phyloP scores from a whole-genome alignment of 192 early-diverging fungal genomes.

The Backusella australiensis region DNA sequence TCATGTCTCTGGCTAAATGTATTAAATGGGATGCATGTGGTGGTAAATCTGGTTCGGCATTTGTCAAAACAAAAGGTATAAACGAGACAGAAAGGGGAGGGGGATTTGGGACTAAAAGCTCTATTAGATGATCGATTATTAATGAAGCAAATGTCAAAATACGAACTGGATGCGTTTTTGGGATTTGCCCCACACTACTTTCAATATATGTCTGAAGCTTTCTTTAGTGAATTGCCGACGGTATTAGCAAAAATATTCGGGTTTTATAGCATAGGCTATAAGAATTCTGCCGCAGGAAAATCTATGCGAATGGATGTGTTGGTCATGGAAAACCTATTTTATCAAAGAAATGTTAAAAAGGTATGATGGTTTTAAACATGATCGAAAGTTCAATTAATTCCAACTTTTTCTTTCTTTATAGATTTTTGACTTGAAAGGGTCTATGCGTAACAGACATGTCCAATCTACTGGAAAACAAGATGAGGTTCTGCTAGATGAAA shows the following conservation, averaged over 20 bases:
- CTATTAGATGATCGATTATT: constrained; percentile 80
- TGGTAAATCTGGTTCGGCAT: constrained; percentile 90
- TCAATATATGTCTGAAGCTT: constrained; percentile 76
- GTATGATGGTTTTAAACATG: constrained; percentile 31
- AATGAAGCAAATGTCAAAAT: constrained; percentile 83
- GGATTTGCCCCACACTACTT: constrained; percentile 93
- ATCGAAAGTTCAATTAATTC: neutral
- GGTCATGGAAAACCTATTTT: constrained; percentile 97
- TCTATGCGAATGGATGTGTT: constrained; percentile 86
- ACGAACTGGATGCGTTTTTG: constrained; percentile 84
- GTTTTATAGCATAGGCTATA: constrained; percentile 88
- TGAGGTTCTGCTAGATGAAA: constrained; percentile 92
- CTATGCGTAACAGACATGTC: constrained; percentile 91
- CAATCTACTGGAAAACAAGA: constrained; percentile 81
- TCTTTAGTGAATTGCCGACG: constrained; percentile 79
- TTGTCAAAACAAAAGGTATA: constrained; percentile 78
- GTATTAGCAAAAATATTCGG: constrained; percentile 90
- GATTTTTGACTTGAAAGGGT: constrained; percentile 94
- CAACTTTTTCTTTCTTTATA: constrained; percentile 17
- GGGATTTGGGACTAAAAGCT: neutral
- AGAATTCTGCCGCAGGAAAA: constrained; percentile 80
- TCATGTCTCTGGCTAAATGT: constrained; percentile 87
- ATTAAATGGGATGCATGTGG: constrained; percentile 80
- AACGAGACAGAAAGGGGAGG: no score
- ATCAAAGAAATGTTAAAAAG: constrained; percentile 71